Evolutionary conservation across 495 filamentous ascomycete species (phyloP).

Genomic region (Penicillium ochrochloron): DNA sequence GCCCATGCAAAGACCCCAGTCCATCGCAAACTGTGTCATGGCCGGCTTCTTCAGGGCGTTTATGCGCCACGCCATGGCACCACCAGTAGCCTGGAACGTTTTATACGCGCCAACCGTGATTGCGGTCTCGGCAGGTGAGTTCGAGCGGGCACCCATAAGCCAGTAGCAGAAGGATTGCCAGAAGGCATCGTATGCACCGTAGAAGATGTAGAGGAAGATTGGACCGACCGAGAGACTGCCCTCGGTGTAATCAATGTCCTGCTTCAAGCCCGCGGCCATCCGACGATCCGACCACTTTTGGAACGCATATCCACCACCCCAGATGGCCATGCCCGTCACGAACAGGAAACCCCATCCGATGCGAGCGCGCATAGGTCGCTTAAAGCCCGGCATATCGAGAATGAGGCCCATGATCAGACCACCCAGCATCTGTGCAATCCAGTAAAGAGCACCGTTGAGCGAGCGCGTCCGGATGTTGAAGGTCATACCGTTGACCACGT

Average conservation of each 20-base stretch:
- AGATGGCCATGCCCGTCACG: conserved; percentile 52
- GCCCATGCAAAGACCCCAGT: conserved; percentile 71
- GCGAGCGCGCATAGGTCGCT: conserved; percentile 46
- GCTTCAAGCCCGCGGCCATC: conserved; percentile 33
- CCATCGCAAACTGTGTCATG: conserved; percentile 56
- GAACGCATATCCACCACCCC: conserved; percentile 60
- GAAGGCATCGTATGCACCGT: conserved; percentile 57
- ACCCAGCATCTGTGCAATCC: conserved; percentile 59
- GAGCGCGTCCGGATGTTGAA: conserved; percentile 56
- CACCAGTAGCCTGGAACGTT: conserved; percentile 85
- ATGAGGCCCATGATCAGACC: conserved; percentile 54
- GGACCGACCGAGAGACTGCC: conserved; percentile 46
- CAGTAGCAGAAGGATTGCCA: conserved; percentile 84
- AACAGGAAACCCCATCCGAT: conserved; percentile 53
- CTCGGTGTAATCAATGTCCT: conserved; percentile 47
- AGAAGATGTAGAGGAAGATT: conserved; percentile 60
- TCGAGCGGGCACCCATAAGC: conserved; percentile 83
- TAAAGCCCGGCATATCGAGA: conserved; percentile 49
- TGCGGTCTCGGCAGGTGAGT: conserved; percentile 82
- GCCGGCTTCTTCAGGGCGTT: conserved; percentile 68
- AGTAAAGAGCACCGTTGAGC: conserved; percentile 58
- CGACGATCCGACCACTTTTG: conserved; percentile 47
- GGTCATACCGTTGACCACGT: conserved; percentile 54
- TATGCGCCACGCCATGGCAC: conserved; percentile 80
- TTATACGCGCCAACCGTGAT: conserved; percentile 93